Conservation (phyloP, 2,329 filamentous ascomycete genomes). For the Capronia americana region DNA sequence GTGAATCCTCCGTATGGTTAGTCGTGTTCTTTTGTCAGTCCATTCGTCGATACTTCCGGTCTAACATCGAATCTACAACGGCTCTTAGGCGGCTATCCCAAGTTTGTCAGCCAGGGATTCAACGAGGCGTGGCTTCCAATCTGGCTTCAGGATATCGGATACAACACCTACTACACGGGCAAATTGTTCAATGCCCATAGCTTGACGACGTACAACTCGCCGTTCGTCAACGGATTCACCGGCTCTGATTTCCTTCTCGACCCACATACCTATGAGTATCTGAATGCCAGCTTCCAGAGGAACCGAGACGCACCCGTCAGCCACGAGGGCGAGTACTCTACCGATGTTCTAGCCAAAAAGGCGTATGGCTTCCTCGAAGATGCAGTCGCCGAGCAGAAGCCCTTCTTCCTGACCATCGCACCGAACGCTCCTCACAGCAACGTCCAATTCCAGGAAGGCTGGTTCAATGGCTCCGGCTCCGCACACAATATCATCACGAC, state of each 20-base stretch:
- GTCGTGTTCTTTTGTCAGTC: not conserved
- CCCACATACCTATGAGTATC: conserved; percentile 67
- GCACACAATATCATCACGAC: conserved; percentile 46
- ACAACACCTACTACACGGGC: conserved; percentile 62
- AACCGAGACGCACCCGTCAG: conserved; percentile 63
- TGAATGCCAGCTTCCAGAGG: conserved; percentile 68
- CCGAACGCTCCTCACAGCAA: conserved; percentile 72
- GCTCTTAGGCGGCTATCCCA: conserved; percentile 51
- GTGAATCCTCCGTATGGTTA: conserved; percentile 51
- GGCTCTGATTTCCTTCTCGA: conserved; percentile 54
- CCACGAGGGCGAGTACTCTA: conserved; percentile 62
- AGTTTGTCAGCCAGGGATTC: conserved; percentile 58
- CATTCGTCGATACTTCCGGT: no score
- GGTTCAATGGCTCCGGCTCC: conserved; percentile 44
- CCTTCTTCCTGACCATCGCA: conserved; percentile 72
- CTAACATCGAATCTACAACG: not conserved
- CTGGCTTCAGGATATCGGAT: conserved; percentile 60
- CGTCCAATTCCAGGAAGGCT: conserved; percentile 43
- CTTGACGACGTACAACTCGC: conserved; percentile 55
- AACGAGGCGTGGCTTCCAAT: conserved; percentile 60
- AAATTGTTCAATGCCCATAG: conserved; percentile 63
- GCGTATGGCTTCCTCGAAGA: conserved; percentile 67
- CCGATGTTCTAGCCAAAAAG: conserved; percentile 66
- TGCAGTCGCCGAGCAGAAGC: conserved; percentile 58
- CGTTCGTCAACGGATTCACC: conserved; percentile 47